Percentiles rank a stretch among this genome's conserved stretches.
Conservation (phyloP, 1,139 yeast species). For the Candida buenavistaensis region DNA sequence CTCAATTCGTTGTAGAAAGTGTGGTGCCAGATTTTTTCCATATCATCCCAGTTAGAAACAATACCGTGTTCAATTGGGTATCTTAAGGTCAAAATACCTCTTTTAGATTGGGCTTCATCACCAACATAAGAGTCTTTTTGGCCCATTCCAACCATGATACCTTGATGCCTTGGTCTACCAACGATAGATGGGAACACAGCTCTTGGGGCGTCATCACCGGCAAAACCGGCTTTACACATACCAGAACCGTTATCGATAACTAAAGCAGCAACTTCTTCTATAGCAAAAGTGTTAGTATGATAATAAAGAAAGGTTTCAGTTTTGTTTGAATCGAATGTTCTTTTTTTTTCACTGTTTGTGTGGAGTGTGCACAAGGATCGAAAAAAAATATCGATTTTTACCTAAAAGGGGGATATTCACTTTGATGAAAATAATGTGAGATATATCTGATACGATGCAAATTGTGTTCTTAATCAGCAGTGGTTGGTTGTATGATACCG, state of each 20-base stretch:
- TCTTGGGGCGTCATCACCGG: constrained; percentile 99
- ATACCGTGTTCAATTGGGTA: constrained; percentile 99
- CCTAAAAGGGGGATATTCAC: background rate
- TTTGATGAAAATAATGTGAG: too few relatives aligned
- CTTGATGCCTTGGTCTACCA: constrained; percentile 99
- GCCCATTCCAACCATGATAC: constrained; percentile 99
- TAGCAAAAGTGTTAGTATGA: constrained; percentile 23
- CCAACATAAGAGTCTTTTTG: constrained; percentile 99
- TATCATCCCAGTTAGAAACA: constrained; percentile 99
- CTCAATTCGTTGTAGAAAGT: constrained; percentile 96
- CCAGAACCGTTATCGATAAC: constrained; percentile 99
- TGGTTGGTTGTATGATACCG: too few relatives aligned
- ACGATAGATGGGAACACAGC: constrained; percentile 99
- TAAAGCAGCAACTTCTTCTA: constrained; percentile 63
- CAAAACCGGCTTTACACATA: constrained; percentile 99
- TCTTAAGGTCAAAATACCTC: constrained; percentile 98
- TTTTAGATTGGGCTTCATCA: constrained; percentile 99
- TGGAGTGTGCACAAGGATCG: background rate
- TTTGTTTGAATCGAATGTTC: background rate
- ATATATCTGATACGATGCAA: too few relatives aligned
- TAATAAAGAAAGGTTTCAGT: background rate
- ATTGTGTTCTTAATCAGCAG: too few relatives aligned
- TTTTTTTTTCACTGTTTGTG: background rate
- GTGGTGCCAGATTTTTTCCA: constrained; percentile 99
- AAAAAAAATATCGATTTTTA: background rate